Conservation (phyloP, 73 alveolate species). For the Diophrys sp. region DNA sequence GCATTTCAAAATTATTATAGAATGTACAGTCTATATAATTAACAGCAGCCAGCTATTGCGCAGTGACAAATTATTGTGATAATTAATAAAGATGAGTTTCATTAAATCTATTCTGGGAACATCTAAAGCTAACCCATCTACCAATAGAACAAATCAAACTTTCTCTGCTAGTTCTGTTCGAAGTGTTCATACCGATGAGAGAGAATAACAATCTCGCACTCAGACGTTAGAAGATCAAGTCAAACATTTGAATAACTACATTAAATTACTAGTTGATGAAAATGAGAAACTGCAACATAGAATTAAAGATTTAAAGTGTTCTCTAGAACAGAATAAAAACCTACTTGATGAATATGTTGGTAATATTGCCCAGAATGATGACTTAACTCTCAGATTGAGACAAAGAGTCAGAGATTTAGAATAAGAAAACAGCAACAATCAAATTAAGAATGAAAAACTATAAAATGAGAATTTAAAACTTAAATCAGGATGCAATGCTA, state of each 20-base stretch:
- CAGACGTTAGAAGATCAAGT: slow-evolving; percentile 29
- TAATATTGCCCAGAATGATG: background rate
- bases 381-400: background rate
- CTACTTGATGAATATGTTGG: slow-evolving; percentile 35
- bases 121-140: too few relatives aligned
- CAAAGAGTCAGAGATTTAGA: background rate
- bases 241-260: slow-evolving; percentile 34
- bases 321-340: slow-evolving; percentile 18
- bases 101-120: too few relatives aligned
- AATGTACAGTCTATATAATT: too few relatives aligned
- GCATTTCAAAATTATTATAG: too few relatives aligned
- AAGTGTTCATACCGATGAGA: slow-evolving; percentile 20
- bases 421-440: background rate
- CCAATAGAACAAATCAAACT: too few relatives aligned
- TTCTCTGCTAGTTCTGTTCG: too few relatives aligned
- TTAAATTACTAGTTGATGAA: slow-evolving; percentile 4
- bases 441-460: background rate
- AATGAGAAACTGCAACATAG: slow-evolving; percentile 36
- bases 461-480: background rate
- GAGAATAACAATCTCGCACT: slow-evolving; percentile 32
- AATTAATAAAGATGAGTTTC: too few relatives aligned
- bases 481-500: background rate
- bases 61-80: too few relatives aligned
- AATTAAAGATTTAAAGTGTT: slow-evolving; percentile 22
- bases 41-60: too few relatives aligned